Base-by-base conservation (phyloP, 495 filamentous ascomycete species). In the Chaetomium fimeti region DNA sequence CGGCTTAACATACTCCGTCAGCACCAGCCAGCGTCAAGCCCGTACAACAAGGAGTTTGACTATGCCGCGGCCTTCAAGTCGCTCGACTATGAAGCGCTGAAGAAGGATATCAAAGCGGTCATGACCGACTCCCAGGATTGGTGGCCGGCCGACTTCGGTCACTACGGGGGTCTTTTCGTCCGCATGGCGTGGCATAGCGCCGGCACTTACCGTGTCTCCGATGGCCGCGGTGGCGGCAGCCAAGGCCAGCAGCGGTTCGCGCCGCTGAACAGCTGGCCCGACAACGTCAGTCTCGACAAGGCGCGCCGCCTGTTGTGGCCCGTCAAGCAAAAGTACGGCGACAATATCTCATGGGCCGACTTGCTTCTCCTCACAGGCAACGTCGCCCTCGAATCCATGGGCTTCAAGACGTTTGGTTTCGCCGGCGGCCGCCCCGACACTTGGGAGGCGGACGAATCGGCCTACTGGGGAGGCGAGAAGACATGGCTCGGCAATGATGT, bases 291-390 rank as follows among this genome's bases (percentile, higher is more conserved):
- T 68, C 82, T 91, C 55, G 88, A 91, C 83, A 91, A 91, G 83
- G 87, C 87, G 42, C 88, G 88, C 58, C 87, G 88, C 65, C 83
- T 91, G 63, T 75, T 91, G 59, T 91, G 88, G 88, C 88, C 88
- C 69, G 85, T 91, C 77, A 91, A 91, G 80, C 87, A 90, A 69
- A 91, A 91, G 81, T 91, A 91, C 70, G 88, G 88, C 72, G 83
- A 84, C 82, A 89, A 89, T 81, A 87, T 91, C 72, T 91, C 88
- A 5, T 91, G 88, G 88, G 85, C 87, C 28, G 88, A 91, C 69
- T 74, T 91, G 66, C 63, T 88, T 42, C 79, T 91, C 32, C 79
- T 91, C 43, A 83, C 86, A 28, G 88, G 88, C 65, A 91, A 91
- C 70, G 88, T 90, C 8, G 87, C 88, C 25, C 82, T 90, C 68